phyloP scores from a whole-genome alignment of 2,329 filamentous ascomycete species.

The Cryphonectria parasitica region DNA sequence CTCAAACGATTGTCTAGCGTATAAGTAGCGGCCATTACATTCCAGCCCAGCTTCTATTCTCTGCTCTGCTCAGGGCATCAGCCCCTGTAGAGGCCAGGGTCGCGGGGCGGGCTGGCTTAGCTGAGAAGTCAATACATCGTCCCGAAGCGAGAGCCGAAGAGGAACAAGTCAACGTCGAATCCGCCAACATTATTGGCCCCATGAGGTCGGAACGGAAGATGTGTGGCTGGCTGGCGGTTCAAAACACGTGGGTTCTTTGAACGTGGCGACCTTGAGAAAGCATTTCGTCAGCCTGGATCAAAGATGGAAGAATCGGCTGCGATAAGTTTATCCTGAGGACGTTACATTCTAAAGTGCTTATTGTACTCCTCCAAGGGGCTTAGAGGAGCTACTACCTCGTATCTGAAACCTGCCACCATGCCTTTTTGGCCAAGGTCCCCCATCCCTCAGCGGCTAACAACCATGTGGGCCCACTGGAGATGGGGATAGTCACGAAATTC shows the following conservation, averaged over 20 bases:
- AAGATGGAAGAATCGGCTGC: constrained; percentile 17
- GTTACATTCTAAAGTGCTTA: not conserved
- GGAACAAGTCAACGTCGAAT: not conserved
- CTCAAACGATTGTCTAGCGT: not conserved
- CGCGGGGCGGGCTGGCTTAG: constrained; percentile 14
- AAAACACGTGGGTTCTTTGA: constrained; percentile 2
- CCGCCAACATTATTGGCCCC: not conserved
- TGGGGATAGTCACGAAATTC: not conserved
- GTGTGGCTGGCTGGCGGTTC: constrained; percentile 1
- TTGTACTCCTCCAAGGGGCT: not conserved
- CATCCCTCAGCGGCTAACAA: not conserved
- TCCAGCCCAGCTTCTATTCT: not conserved
- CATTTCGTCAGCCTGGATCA: constrained; percentile 21
- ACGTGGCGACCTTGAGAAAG: constrained; percentile 22
- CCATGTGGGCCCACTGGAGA: not conserved
- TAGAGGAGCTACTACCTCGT: constrained; percentile 14
- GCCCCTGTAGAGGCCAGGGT: not conserved
- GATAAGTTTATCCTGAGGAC: not conserved
- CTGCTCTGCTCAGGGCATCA: constrained; percentile 10
- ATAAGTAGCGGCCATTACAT: not conserved
- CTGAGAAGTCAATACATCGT: not conserved
- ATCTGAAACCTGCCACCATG: constrained; percentile 7
- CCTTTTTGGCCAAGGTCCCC: not conserved
- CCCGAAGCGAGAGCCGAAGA: constrained; percentile 16
- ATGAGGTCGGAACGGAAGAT: not conserved